These are phyloP conservation scores for Neofusicoccum sp. DNA, from an alignment of 2,329 filamentous ascomycete genomes.

Conservation along the genomic window DNA sequence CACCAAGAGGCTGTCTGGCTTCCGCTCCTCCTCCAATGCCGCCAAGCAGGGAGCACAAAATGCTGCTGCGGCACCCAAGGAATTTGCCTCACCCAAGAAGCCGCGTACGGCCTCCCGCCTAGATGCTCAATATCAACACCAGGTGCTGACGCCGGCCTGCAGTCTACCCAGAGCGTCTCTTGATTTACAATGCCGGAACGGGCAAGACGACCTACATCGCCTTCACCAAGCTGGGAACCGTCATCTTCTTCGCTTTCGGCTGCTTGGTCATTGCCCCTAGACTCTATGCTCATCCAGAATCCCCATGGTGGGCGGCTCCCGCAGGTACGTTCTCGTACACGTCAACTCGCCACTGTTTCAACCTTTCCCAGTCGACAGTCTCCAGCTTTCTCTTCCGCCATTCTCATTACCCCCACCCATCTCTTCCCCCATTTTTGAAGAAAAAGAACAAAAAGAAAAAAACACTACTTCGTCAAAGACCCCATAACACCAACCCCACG, in stretches of 20 bases:
- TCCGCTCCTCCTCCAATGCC: neutral
- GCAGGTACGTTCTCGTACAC: neutral
- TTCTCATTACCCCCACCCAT: neutral
- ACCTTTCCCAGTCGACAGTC: neutral
- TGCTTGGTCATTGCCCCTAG: conserved; percentile 33
- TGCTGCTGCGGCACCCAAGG: neutral
- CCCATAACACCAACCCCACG: neutral
- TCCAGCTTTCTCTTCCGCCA: neutral
- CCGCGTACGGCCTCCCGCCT: neutral
- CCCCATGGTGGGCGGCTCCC: neutral
- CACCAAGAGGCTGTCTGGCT: neutral
- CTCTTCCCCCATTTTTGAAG: neutral
- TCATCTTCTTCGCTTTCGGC: conserved; percentile 35
- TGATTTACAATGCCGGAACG: conserved; percentile 39
- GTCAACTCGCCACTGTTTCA: neutral
- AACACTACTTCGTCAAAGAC: neutral
- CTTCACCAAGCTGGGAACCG: conserved; percentile 36
- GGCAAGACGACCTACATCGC: conserved; percentile 35
- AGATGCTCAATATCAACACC: neutral
- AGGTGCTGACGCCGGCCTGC: neutral
- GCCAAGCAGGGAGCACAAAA: neutral
- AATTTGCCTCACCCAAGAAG: neutral
- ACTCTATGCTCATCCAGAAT: conserved; percentile 29
- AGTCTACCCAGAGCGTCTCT: conserved; percentile 30
- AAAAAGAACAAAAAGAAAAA: neutral